A percentile compares a stretch with the other conserved stretches of the same genome.
Conservation (phyloP, 2,329 filamentous ascomycete species). For the Alternaria alternata region DNA sequence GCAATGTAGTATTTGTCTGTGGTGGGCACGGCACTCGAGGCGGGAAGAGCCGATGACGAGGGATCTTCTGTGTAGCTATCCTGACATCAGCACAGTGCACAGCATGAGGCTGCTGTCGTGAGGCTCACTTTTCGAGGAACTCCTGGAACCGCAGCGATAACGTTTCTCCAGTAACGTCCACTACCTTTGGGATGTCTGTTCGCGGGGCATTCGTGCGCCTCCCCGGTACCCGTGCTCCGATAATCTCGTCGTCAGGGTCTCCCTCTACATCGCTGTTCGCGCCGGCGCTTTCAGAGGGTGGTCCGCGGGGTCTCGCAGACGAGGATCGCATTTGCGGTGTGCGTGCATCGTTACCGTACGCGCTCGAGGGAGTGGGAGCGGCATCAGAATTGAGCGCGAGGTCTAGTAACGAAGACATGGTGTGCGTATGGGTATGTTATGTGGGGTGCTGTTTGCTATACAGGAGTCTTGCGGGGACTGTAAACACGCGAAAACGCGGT, state of each 20-base stretch:
- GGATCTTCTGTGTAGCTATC: conserved; percentile 72
- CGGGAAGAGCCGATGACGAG: conserved; percentile 67
- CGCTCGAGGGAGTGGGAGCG: conserved; percentile 49
- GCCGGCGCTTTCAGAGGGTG: conserved; percentile 61
- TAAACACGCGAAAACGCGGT: conserved; percentile 37
- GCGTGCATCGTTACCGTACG: conserved; percentile 46
- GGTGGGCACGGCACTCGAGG: conserved; percentile 71
- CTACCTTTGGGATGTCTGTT: conserved; percentile 72
- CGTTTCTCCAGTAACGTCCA: conserved; percentile 77
- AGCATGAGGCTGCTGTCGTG: background rate
- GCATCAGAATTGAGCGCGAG: conserved; percentile 59
- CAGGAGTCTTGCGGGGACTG: conserved; percentile 22
- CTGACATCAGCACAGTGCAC: conserved; percentile 16
- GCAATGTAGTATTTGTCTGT: conserved; percentile 86
- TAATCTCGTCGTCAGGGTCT: conserved; percentile 69
- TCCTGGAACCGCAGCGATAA: conserved; percentile 79
- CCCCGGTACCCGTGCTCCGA: conserved; percentile 58
- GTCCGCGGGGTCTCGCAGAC: conserved; percentile 64
- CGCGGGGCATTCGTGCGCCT: conserved; percentile 55
- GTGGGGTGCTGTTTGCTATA: conserved; percentile 14
- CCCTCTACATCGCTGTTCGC: conserved; percentile 65
- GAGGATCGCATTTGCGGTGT: conserved; percentile 54
- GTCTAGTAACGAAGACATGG: conserved; percentile 63
- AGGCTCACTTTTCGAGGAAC: conserved; percentile 76
- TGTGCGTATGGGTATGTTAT: conserved; percentile 17